Conservation (phyloP, 2,329 filamentous ascomycete genomes). For the Aspergillus pseudotamarii region DNA sequence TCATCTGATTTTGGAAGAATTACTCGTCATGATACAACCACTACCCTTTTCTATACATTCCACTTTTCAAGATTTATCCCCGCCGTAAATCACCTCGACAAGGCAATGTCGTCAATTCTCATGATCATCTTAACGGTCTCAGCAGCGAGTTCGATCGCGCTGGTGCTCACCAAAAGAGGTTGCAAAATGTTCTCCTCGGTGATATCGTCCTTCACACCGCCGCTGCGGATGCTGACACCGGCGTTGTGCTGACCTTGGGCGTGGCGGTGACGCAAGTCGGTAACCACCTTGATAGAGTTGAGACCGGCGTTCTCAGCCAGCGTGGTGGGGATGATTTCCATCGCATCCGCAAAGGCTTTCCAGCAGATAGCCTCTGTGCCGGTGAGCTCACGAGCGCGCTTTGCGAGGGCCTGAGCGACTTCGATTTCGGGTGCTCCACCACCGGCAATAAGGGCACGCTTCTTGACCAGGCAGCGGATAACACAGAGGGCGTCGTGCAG, state of each 20-base stretch:
- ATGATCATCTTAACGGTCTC: constrained; percentile 98
- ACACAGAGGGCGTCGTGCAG: constrained; percentile 98
- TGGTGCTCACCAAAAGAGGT: constrained; percentile 93
- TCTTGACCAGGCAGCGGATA: constrained; percentile 96
- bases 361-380: constrained; percentile 98
- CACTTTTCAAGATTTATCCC: constrained; percentile 6
- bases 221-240: constrained; percentile 96
- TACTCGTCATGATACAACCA: constrained; percentile 28
- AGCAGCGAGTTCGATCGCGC: constrained; percentile 92
- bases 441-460: constrained; percentile 97
- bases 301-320: constrained; percentile 95
- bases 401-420: constrained; percentile 82
- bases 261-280: constrained; percentile 89
- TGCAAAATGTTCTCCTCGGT: constrained; percentile 96
- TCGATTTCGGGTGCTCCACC: constrained; percentile 96
- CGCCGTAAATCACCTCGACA: constrained; percentile 47
- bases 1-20: constrained; percentile 23
- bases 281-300: constrained; percentile 98
- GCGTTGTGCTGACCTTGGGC: constrained; percentile 94
- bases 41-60: constrained; percentile 20
- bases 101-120: constrained; percentile 68
- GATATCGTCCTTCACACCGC: constrained; percentile 95
- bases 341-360: constrained; percentile 97
- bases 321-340: constrained; percentile 96
- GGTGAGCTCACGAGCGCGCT: constrained; percentile 77